A percentile compares a stretch with the other conserved stretches of the same genome.
Conservation (phyloP, 176 grass and related monocot genomes). For the Themeda triandra region DNA sequence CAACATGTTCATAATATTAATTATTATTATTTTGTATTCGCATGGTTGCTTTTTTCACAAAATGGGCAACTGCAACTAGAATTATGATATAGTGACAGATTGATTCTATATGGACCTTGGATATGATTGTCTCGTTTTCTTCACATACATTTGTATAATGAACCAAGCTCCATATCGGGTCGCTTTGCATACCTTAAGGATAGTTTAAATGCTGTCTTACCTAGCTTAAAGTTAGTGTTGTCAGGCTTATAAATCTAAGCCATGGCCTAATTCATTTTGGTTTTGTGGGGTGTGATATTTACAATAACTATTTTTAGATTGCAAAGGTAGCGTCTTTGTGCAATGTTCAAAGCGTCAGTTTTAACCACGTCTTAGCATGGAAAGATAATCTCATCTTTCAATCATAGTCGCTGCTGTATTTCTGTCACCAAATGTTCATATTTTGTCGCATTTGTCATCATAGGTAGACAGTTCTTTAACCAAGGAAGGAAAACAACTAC, state of each 20-base stretch:
- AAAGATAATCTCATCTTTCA: neutral
- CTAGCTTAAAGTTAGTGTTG: neutral
- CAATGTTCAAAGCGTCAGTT: neutral
- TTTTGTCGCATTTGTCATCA: constrained; percentile 8
- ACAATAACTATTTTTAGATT: neutral
- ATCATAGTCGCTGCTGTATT: neutral
- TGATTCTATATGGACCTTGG: neutral
- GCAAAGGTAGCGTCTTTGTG: constrained; percentile 12
- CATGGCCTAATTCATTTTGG: neutral
- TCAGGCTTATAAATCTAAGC: neutral
- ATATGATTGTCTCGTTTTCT: neutral
- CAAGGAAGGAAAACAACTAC: constrained; percentile 34
- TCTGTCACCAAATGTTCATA: constrained; percentile 8
- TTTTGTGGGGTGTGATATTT: neutral
- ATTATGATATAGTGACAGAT: neutral
- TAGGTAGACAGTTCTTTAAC: constrained; percentile 23
- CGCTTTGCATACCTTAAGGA: neutral
- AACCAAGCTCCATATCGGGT: neutral
- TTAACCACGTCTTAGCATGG: neutral
- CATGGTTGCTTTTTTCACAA: neutral
- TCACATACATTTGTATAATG: neutral
- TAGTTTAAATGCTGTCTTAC: neutral
- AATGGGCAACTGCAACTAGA: neutral
- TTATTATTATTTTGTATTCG: neutral
- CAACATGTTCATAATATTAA: neutral